Conservation (phyloP, 2,329 filamentous ascomycete genomes). For the Fusarium burgessii region DNA sequence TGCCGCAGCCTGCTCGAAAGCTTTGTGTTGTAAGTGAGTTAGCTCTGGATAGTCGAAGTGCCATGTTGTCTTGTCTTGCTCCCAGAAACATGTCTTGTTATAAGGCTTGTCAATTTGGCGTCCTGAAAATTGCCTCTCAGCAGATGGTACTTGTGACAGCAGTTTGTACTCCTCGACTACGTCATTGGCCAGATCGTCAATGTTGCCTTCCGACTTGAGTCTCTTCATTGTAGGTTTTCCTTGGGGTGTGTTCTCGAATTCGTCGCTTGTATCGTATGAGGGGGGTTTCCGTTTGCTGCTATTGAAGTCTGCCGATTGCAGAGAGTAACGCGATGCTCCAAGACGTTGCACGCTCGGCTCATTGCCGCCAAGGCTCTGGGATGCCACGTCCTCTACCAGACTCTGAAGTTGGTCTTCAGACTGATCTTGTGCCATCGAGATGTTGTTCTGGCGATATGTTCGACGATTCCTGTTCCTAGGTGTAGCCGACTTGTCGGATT, state of each 20-base stretch:
- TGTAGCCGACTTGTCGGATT: conserved; percentile 57
- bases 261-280: conserved; percentile 63
- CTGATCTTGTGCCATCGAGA: conserved; percentile 57
- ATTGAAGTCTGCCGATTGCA: conserved; percentile 54
- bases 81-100: conserved; percentile 69
- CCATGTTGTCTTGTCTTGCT: conserved; percentile 66
- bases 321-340: conserved; percentile 40
- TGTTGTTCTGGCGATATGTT: conserved; percentile 42
- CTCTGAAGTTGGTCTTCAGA: conserved; percentile 65
- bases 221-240: conserved; percentile 66
- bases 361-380: conserved; percentile 67
- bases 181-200: conserved; percentile 52
- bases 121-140: conserved; percentile 62
- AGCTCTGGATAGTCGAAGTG: conserved; percentile 74
- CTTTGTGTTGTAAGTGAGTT: conserved; percentile 69
- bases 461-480: conserved; percentile 45
- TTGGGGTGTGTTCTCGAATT: conserved; percentile 54
- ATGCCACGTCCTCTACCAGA: conserved; percentile 63
- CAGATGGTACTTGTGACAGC: conserved; percentile 62
- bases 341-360: conserved; percentile 47
- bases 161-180: conserved; percentile 59
- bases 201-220: conserved; percentile 63
- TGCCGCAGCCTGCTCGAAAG: conserved; percentile 65
- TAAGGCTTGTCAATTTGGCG: conserved; percentile 69
- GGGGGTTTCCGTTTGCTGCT: conserved; percentile 68